Conservation (phyloP, 208 protist genomes). For the Trypanosoma lewisi region DNA sequence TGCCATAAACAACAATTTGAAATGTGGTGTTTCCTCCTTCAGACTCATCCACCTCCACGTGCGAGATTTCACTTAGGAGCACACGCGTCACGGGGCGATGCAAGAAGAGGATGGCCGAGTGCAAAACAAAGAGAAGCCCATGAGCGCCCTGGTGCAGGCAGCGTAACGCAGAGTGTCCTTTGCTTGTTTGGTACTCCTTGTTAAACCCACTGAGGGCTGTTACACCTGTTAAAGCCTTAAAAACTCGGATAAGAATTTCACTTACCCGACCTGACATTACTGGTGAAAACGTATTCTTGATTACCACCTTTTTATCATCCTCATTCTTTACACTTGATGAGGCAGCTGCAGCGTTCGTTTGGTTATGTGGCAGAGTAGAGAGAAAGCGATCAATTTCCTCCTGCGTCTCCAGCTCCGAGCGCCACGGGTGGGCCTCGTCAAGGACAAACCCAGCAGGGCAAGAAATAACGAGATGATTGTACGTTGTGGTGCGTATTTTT, state of each 20-base stretch:
- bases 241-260: constrained; percentile 74
- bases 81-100: constrained; percentile 75
- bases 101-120: constrained; percentile 74
- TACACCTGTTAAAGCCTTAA: constrained; percentile 77
- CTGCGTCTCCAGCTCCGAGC: constrained; percentile 71
- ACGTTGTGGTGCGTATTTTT: constrained; percentile 70
- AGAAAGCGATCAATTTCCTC: constrained; percentile 66
- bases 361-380: constrained; percentile 22
- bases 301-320: constrained; percentile 32
- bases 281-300: constrained; percentile 46
- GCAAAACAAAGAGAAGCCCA: constrained; percentile 75
- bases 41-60: constrained; percentile 69
- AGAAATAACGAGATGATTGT: constrained; percentile 81
- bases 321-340: constrained; percentile 7
- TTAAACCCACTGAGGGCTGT: constrained; percentile 74
- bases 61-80: constrained; percentile 43
- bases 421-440: constrained; percentile 71
- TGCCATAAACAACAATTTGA: constrained; percentile 64
- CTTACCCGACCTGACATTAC: constrained; percentile 79
- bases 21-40: constrained; percentile 69
- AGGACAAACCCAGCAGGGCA: constrained; percentile 58
- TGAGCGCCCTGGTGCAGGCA: constrained; percentile 71
- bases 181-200: constrained; percentile 73
- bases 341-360: constrained; percentile 13
- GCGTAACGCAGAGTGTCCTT: constrained; percentile 59